Base-by-base conservation (phyloP, 345 rosid genomes). In the Brassica rapa region DNA sequence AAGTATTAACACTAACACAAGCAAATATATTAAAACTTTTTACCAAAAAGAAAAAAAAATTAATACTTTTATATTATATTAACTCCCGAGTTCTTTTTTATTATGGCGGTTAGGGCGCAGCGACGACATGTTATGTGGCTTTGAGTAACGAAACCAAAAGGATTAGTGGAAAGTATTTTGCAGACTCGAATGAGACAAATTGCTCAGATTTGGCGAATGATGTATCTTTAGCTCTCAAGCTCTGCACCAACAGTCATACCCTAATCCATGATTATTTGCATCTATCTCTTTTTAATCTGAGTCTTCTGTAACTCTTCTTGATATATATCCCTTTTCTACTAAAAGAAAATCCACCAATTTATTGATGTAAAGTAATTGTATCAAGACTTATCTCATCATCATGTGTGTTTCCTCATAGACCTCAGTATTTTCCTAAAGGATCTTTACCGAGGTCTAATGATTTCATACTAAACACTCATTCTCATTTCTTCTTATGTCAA, bases 61-160 rank as follows among this genome's bases (percentile, higher is more conserved):
- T 27, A 27, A 27, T 27, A 4, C 0, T 21, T 41, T 37, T 16
- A 29, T 35, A 55, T 11, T 14, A 14, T 39, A 12, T 29, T 65
- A 25, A 69, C 29, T 77, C 9, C 57, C 27, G 23, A 60, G 2
- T 29, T 60, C n/a, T 11, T 35, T 65, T 67, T 65, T 51, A 15
- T 3, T 51, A 59, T 73, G 69, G 14, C 57, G 2, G 6, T 25
- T 87, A 93, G 97, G 98, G 98, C 5, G 97, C 98, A 79, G 83
- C 98, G 7, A 94, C 98, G 25, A 92, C 97, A 67, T 94, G 98
- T 82, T 91, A 94, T 62, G 94, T 86, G 23, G 97, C 98, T 29
- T 65, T 94, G 82, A 94, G 93, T 80, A 90, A 89, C 62, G 77
- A 88, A 64, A 30, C 69, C 70, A 86, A 83, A 69, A 91, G 90